Evolutionary conservation across 2,329 filamentous ascomycete genomes (phyloP).

Genomic region (Falciphora oryzae): DNA sequence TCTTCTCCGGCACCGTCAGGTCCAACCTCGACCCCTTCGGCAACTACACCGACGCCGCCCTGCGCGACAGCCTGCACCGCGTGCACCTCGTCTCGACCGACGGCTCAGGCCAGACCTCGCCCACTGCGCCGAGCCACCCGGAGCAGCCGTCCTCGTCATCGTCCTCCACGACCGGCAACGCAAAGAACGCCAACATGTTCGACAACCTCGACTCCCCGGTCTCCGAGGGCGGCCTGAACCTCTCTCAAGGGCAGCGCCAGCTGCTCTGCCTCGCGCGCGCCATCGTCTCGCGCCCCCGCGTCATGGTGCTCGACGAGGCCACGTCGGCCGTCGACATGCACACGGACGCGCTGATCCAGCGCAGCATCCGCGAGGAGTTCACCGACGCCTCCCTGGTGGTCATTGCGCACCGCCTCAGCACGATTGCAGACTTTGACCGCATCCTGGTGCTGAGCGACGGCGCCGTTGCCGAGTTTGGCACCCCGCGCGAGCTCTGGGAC

Average conservation of each 20-base stretch:
- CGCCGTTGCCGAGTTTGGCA: constrained; percentile 60
- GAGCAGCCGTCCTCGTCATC: constrained; percentile 22
- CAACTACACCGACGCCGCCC: constrained; percentile 60
- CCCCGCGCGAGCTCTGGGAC: constrained; percentile 56
- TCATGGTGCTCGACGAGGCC: constrained; percentile 77
- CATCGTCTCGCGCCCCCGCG: constrained; percentile 65
- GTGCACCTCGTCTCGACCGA: constrained; percentile 52
- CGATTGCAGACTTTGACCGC: constrained; percentile 70
- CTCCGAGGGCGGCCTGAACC: constrained; percentile 66
- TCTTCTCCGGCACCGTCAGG: constrained; percentile 74
- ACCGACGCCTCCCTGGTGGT: constrained; percentile 63
- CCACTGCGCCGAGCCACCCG: constrained; percentile 14
- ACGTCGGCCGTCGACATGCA: constrained; percentile 74
- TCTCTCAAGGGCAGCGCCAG: constrained; percentile 72
- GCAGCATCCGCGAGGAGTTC: constrained; percentile 67
- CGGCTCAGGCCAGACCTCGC: constrained; percentile 36
- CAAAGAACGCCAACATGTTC: constrained; percentile 61
- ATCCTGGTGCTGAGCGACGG: constrained; percentile 68
- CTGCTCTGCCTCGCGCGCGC: constrained; percentile 69
- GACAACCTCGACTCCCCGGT: constrained; percentile 55
- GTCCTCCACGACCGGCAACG: constrained; percentile 28
- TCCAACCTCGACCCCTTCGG: constrained; percentile 74
- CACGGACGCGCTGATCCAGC: constrained; percentile 69
- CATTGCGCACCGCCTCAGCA: constrained; percentile 70
- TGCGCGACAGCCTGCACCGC: constrained; percentile 62